phyloP scores from a whole-genome alignment of 192 early-diverging fungal species.

The Podochytrium sp. region DNA sequence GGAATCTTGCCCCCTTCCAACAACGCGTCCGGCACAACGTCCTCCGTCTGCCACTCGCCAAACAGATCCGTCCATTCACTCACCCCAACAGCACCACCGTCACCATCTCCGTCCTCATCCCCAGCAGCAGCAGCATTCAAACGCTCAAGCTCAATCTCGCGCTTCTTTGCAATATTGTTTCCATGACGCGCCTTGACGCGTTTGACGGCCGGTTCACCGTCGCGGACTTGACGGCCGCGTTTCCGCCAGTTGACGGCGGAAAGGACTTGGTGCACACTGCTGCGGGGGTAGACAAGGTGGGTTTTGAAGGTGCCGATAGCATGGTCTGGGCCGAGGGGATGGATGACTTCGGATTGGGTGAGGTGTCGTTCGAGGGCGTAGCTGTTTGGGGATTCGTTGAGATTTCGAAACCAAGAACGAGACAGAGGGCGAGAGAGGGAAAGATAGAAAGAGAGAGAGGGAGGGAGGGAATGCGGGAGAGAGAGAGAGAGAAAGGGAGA shows the following conservation, averaged over 20 bases:
- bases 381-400: slow-evolving; percentile 31
- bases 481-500: too few relatives aligned
- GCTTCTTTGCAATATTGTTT: slow-evolving; percentile 48
- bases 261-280: slow-evolving; percentile 66
- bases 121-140: slow-evolving; percentile 10
- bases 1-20: slow-evolving; percentile 78
- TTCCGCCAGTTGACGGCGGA: slow-evolving; percentile 68
- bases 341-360: slow-evolving; percentile 76
- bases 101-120: slow-evolving; percentile 9
- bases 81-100: slow-evolving; percentile 10
- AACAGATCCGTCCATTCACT: slow-evolving; percentile 58
- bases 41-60: slow-evolving; percentile 89
- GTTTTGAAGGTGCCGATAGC: slow-evolving; percentile 77
- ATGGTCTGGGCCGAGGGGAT: slow-evolving; percentile 61
- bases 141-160: slow-evolving; percentile 42
- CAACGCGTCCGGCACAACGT: slow-evolving; percentile 62
- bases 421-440: not conserved
- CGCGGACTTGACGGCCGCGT: slow-evolving; percentile 57
- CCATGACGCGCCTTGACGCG: slow-evolving; percentile 47
- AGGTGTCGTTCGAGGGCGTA: slow-evolving; percentile 86
- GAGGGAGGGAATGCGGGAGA: not conserved
- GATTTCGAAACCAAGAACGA: not conserved
- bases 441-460: not conserved
- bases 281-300: slow-evolving; percentile 80
- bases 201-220: slow-evolving; percentile 48